Evolutionary conservation across 306 rosid genomes (phyloP).

Genomic region (Argentina anserina): DNA sequence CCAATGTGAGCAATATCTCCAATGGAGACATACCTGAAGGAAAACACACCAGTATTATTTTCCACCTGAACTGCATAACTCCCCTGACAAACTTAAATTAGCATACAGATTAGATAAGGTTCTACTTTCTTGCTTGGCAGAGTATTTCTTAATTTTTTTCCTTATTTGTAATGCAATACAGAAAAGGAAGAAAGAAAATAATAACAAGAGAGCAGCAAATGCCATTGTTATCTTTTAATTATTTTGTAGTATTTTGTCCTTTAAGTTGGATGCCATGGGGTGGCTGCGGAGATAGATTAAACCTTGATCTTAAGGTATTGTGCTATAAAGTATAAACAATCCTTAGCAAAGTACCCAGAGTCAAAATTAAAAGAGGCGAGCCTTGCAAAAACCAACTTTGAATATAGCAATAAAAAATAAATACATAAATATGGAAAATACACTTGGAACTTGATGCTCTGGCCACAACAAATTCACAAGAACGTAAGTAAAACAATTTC

Average conservation of each 20-base stretch:
- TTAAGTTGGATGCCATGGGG: neutral
- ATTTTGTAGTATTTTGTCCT: neutral
- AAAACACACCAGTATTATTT: conserved; percentile 8
- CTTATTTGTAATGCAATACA: neutral
- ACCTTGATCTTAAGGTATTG: neutral
- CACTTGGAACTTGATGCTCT: neutral
- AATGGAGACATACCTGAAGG: conserved; percentile 55
- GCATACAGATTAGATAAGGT: neutral
- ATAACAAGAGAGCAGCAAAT: neutral
- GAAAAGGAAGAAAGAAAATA: neutral
- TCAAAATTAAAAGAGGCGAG: neutral
- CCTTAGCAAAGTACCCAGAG: neutral
- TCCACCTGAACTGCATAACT: conserved; percentile 7
- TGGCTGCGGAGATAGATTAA: neutral
- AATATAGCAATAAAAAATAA: neutral
- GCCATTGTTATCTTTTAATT: neutral
- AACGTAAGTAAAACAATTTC: neutral
- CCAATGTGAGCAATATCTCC: conserved; percentile 95
- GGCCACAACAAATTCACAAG: neutral
- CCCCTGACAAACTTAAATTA: neutral
- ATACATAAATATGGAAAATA: neutral
- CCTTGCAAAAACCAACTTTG: neutral
- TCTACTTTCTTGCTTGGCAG: neutral
- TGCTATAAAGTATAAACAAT: neutral
- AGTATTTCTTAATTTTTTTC: neutral